Evolutionary conservation across 192 early-diverging fungal species (phyloP).

Genomic region (Dissophora globulifera): DNA sequence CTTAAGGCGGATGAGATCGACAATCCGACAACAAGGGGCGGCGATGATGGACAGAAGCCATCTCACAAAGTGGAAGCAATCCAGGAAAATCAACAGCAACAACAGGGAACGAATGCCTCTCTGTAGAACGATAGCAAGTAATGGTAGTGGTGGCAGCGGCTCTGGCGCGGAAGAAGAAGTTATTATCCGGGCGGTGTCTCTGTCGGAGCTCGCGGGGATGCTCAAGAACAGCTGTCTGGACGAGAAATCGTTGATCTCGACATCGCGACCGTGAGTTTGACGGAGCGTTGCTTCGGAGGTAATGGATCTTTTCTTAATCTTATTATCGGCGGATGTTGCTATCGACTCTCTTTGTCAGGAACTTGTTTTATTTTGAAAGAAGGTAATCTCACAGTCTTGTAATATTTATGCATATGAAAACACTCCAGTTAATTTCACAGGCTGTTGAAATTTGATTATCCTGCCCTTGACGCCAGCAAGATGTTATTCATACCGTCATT

Average conservation of each 20-base stretch:
- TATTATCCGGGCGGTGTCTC: constrained; percentile 42
- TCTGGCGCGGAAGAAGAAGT: constrained; percentile 35
- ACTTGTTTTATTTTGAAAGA: no score
- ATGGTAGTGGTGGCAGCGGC: no score
- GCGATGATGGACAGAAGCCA: no score
- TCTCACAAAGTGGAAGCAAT: not conserved
- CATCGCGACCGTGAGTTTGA: constrained; percentile 22
- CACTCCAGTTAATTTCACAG: no score
- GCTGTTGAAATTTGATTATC: no score
- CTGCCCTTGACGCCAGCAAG: no score
- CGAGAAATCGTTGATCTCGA: constrained; percentile 19
- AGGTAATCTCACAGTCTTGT: no score
- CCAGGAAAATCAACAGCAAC: not conserved
- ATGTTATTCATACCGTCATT: no score
- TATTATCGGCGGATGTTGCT: not conserved
- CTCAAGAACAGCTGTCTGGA: constrained; percentile 39
- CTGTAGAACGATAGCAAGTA: no score
- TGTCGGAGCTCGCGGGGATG: constrained; percentile 43
- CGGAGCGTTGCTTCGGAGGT: constrained; percentile 28
- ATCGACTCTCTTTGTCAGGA: not conserved
- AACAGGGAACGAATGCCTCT: not conserved
- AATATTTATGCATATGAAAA: no score
- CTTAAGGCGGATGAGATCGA: constrained; percentile 22
- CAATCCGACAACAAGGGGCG: no score
- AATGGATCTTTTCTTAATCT: not conserved